Conservation (phyloP, 345 rosid species). For the Eucalyptus erythrocorys region DNA sequence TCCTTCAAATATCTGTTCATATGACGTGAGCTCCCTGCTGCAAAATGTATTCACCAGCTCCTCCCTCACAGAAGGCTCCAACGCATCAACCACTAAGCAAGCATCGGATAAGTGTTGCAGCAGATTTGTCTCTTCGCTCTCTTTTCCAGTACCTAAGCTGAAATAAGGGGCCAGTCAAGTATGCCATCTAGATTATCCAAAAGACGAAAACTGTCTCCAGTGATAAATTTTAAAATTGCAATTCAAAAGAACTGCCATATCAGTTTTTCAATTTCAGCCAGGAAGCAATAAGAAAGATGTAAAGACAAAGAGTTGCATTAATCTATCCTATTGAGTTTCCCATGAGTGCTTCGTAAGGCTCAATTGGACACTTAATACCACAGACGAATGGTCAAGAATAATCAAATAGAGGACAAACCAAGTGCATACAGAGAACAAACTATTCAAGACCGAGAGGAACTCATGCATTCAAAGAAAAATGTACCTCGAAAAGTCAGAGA, state of each 20-base stretch:
- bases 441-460: neutral
- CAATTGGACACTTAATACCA: neutral
- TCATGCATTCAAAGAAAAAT: neutral
- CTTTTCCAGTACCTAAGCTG: conserved; percentile 99
- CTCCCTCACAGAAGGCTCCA: conserved; percentile 99
- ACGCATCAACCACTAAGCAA: conserved; percentile 93
- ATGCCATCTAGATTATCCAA: neutral
- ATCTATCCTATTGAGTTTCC: neutral
- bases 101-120: conserved; percentile 91
- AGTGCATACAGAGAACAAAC: neutral
- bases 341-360: neutral
- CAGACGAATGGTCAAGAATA: neutral
- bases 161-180: conserved; percentile 10
- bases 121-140: conserved; percentile 76
- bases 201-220: neutral
- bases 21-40: conserved; percentile 94
- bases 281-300: neutral
- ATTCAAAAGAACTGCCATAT: neutral
- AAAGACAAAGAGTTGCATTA: neutral
- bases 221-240: neutral
- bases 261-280: neutral
- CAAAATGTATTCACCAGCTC: conserved; percentile 97
- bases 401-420: neutral
- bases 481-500: conserved; percentile 96
- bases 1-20: conserved; percentile 98